Conservation (phyloP, 2,329 filamentous ascomycete species). For the Xylariaceae sp. region DNA sequence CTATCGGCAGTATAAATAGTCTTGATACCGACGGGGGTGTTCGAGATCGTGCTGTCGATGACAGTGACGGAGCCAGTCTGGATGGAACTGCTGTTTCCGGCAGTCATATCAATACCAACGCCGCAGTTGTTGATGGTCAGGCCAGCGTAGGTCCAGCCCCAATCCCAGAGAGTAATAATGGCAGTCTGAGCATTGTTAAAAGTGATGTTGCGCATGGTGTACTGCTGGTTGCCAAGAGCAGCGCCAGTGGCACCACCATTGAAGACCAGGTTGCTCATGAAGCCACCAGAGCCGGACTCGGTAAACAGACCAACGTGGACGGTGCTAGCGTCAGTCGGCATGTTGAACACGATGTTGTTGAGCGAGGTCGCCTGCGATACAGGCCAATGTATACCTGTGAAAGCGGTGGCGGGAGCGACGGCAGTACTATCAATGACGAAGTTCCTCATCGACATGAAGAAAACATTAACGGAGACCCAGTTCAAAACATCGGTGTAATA, state of each 20-base stretch:
- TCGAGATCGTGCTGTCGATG: conserved; percentile 65
- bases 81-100: conserved; percentile 46
- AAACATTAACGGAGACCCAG: conserved; percentile 55
- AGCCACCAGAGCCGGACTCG: conserved; percentile 38
- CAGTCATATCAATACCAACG: conserved; percentile 60
- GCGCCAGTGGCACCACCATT: conserved; percentile 58
- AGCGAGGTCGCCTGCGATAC: conserved; percentile 58
- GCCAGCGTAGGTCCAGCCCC: conserved; percentile 68
- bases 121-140: conserved; percentile 58
- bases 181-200: conserved; percentile 65
- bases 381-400: conserved; percentile 59
- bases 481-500: conserved; percentile 42
- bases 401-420: conserved; percentile 29
- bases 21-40: conserved; percentile 62
- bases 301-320: conserved; percentile 34
- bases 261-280: conserved; percentile 60
- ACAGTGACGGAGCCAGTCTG: conserved; percentile 69
- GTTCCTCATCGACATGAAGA: conserved; percentile 64
- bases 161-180: conserved; percentile 70
- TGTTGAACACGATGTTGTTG: conserved; percentile 50
- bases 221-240: conserved; percentile 67
- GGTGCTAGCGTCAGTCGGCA: conserved; percentile 33
- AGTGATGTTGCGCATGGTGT: conserved; percentile 63
- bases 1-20: conserved; percentile 51
- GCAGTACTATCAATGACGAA: conserved; percentile 55